Conservation (phyloP, 345 rosid species). For the Stellera chamaejasme region DNA sequence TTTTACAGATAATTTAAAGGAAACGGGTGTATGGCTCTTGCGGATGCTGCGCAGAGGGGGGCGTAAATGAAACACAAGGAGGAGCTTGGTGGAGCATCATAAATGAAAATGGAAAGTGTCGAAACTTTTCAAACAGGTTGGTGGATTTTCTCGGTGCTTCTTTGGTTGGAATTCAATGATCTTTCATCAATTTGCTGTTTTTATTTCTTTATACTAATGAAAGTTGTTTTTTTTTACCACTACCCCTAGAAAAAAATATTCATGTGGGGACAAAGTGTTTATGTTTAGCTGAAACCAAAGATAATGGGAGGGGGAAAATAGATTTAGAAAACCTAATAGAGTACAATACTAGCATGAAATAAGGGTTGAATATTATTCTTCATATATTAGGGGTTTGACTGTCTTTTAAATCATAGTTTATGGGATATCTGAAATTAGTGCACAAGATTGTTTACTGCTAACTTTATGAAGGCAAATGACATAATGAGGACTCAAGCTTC, state of each 20-base stretch:
- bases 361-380: too few relatives aligned
- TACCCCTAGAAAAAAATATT: not conserved
- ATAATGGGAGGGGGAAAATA: not conserved
- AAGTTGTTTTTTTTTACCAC: not conserved
- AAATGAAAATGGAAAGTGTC: conserved; percentile 23
- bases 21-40: not conserved
- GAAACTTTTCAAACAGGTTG: conserved; percentile 12
- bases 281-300: too few relatives aligned
- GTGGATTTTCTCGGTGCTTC: conserved; percentile 24
- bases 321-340: not conserved
- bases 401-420: too few relatives aligned
- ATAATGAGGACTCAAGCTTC: too few relatives aligned
- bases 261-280: too few relatives aligned
- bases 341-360: not conserved
- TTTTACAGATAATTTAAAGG: not conserved
- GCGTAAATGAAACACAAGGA: conserved; percentile 10
- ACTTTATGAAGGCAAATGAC: too few relatives aligned
- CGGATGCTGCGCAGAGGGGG: conserved; percentile 8
- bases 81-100: conserved; percentile 26
- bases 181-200: conserved; percentile 21
- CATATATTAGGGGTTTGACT: too few relatives aligned
- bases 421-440: too few relatives aligned
- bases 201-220: conserved; percentile 2
- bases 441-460: too few relatives aligned
- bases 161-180: conserved; percentile 35